These are phyloP conservation scores for Tylopilus plumbeoviolaceoides DNA, from an alignment of 768 basidiomycete species.

Conservation along the genomic window DNA sequence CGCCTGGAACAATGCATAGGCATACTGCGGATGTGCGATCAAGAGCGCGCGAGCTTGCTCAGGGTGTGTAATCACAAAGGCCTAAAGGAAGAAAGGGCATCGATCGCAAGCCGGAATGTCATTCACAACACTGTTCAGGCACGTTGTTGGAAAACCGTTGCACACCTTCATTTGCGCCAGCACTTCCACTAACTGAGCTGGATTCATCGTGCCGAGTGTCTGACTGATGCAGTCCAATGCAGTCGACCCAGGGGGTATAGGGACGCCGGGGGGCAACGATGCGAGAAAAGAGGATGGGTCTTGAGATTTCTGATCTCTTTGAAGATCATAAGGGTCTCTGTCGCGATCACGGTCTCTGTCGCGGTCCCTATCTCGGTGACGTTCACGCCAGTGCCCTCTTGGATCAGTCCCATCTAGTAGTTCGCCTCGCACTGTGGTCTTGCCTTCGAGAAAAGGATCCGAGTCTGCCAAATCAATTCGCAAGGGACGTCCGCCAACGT, in stretches of 20 bases:
- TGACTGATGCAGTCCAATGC: slow-evolving; percentile 82
- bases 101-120: slow-evolving; percentile 6
- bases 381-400: slow-evolving; percentile 38
- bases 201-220: slow-evolving; percentile 79
- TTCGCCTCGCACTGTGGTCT: slow-evolving; percentile 84
- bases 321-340: slow-evolving; percentile 30
- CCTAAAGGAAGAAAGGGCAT: slow-evolving; percentile 49
- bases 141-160: slow-evolving; percentile 21
- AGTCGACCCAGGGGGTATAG: slow-evolving; percentile 64
- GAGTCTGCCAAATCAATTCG: slow-evolving; percentile 94
- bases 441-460: slow-evolving; percentile 87
- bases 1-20: slow-evolving; percentile 95
- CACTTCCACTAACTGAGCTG: slow-evolving; percentile 85
- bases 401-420: slow-evolving; percentile 60
- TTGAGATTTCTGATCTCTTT: slow-evolving; percentile 32
- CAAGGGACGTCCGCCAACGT: slow-evolving; percentile 88
- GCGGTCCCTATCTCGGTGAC: slow-evolving; percentile 49
- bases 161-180: slow-evolving; percentile 97
- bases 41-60: slow-evolving; percentile 84
- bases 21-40: slow-evolving; percentile 82
- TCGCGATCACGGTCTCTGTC: slow-evolving; percentile 51
- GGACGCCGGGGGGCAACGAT: slow-evolving; percentile 70
- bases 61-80: slow-evolving; percentile 86
- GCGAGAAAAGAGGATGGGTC: slow-evolving; percentile 57
- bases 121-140: slow-evolving; percentile 20